phyloP scores from a whole-genome alignment of 768 basidiomycete genomes.

The Nevesoporus exiguus region DNA sequence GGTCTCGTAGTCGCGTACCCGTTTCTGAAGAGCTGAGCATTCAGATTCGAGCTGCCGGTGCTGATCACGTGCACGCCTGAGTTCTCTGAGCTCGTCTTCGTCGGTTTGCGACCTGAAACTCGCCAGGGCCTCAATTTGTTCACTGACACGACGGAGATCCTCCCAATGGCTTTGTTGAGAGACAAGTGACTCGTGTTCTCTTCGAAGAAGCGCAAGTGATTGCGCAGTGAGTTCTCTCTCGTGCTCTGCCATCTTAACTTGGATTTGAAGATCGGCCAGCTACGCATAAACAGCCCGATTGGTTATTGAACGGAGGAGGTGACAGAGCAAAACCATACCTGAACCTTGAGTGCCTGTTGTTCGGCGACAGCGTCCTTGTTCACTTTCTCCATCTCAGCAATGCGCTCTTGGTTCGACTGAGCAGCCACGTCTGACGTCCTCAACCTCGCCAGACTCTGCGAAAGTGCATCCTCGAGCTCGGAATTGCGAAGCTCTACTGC shows the following conservation, averaged over 20 bases:
- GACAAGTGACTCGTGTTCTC: slow-evolving; percentile 55
- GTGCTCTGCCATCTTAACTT: slow-evolving; percentile 50
- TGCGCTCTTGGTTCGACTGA: slow-evolving; percentile 57
- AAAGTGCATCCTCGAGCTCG: slow-evolving; percentile 71
- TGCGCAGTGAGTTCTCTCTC: slow-evolving; percentile 61
- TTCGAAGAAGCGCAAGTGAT: slow-evolving; percentile 50
- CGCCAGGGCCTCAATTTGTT: slow-evolving; percentile 70
- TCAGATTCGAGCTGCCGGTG: slow-evolving; percentile 62
- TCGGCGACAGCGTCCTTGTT: slow-evolving; percentile 55
- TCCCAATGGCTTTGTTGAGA: slow-evolving; percentile 77
- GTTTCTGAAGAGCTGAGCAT: slow-evolving; percentile 62
- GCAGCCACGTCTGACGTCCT: slow-evolving; percentile 69
- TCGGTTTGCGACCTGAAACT: slow-evolving; percentile 59
- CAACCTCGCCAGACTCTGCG: slow-evolving; percentile 66
- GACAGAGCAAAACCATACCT: slow-evolving; percentile 43
- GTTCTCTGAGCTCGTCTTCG: slow-evolving; percentile 69
- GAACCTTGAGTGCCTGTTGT: slow-evolving; percentile 52
- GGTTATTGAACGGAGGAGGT: neutral
- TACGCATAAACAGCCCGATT: slow-evolving; percentile 26
- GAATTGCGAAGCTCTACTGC: slow-evolving; percentile 48
- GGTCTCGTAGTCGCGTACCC: slow-evolving; percentile 66
- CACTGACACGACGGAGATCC: slow-evolving; percentile 62
- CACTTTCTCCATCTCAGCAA: slow-evolving; percentile 57
- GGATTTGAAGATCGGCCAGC: slow-evolving; percentile 60
- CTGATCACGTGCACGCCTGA: slow-evolving; percentile 61